A percentile compares a stretch with the other conserved stretches of the same genome.
phyloP scores from a whole-genome alignment of 257 asterid species.

The Solanum verrucosum region DNA sequence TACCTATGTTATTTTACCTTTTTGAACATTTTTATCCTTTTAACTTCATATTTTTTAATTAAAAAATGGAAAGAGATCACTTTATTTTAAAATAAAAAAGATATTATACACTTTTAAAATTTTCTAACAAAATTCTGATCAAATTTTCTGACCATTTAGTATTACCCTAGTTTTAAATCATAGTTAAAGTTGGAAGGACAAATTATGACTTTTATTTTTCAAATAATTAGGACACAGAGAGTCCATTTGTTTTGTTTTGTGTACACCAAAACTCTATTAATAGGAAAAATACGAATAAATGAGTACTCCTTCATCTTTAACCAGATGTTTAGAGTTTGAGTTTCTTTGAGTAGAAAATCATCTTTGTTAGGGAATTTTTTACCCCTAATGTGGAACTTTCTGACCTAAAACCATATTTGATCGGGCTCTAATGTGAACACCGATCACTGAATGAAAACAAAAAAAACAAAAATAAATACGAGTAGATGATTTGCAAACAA shows the following conservation, averaged over 20 bases:
- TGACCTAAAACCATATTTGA: too few species aligned
- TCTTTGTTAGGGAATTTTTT: neutral
- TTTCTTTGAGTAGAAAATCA: too few species aligned
- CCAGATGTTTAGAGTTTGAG: rapidly evolving
- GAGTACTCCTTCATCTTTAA: neutral
- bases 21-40: too few species aligned
- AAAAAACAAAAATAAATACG: neutral
- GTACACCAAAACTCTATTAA: neutral
- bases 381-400: rapidly evolving
- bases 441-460: too few species aligned
- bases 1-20: too few species aligned
- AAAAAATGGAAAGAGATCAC: too few species aligned
- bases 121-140: too few species aligned
- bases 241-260: neutral
- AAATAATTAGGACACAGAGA: neutral
- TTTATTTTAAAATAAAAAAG: too few species aligned
- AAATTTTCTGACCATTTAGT: too few species aligned
- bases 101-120: too few species aligned
- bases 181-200: neutral
- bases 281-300: neutral
- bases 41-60: too few species aligned
- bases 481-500: neutral
- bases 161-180: neutral
- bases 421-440: too few species aligned
- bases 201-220: neutral